These are phyloP conservation scores for Papiliotrema laurentii DNA, from an alignment of 1,284 basidiomycete species.

Conservation along the genomic window DNA sequence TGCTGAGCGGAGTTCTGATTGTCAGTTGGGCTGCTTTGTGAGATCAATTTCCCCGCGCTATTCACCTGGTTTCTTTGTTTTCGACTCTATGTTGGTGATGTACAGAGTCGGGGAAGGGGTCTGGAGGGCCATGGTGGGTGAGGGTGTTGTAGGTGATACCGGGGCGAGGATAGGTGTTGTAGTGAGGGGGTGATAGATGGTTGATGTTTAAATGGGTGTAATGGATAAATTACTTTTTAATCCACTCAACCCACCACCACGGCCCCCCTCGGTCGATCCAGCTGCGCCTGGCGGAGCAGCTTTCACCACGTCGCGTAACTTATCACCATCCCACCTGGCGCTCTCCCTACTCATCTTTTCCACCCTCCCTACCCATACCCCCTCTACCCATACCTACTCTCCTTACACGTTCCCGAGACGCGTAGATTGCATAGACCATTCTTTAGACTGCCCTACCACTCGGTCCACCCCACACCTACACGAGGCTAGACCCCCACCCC, in stretches of 20 bases:
- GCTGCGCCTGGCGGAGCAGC: no score
- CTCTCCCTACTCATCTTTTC: no score
- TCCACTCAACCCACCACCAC: no score
- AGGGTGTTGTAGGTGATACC: background rate
- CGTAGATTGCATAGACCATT: background rate
- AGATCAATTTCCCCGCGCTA: background rate
- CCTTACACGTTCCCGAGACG: no score
- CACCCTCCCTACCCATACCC: no score
- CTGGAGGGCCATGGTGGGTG: slow-evolving; percentile 44
- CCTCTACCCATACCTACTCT: no score
- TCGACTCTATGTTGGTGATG: slow-evolving; percentile 89
- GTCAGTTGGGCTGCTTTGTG: background rate
- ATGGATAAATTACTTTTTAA: background rate
- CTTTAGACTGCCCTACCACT: background rate
- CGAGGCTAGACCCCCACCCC: background rate
- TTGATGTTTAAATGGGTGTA: background rate
- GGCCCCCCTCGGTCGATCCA: no score
- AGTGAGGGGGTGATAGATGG: background rate
- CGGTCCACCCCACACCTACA: background rate
- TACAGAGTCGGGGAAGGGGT: slow-evolving; percentile 84
- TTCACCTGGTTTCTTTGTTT: slow-evolving; percentile 77
- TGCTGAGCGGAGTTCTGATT: slow-evolving; percentile 68
- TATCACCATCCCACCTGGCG: no score
- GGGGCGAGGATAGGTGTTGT: no score
- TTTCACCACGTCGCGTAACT: no score